phyloP scores from a whole-genome alignment of 2,329 filamentous ascomycete species.

The Alternaria sp. region DNA sequence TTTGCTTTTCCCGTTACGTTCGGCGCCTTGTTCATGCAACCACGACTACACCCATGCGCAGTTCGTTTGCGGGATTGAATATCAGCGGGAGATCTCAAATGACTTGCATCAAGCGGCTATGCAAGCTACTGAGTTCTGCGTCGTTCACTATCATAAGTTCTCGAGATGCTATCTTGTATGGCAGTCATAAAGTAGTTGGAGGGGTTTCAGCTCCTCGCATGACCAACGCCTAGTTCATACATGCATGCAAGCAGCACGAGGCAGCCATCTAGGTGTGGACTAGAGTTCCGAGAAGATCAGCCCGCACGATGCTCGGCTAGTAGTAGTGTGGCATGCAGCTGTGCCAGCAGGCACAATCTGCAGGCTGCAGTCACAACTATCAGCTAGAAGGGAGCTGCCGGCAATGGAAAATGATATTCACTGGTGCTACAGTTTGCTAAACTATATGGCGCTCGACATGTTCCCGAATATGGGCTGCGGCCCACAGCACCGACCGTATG shows the following conservation, averaged over 20 bases:
- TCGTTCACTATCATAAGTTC: not conserved
- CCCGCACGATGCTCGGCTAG: conserved; percentile 3
- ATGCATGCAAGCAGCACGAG: conserved; percentile 16
- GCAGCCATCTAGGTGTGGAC: conserved; percentile 7
- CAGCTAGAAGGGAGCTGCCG: conserved; percentile 11
- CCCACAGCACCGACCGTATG: conserved; percentile 2
- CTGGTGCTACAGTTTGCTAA: not conserved
- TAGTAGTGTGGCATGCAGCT: conserved; percentile 12
- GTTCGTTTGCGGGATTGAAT: not conserved
- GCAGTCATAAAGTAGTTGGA: not conserved
- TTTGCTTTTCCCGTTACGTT: conserved; percentile 16
- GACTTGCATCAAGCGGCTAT: not conserved
- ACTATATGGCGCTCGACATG: conserved; percentile 1
- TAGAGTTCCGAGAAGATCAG: conserved; percentile 10
- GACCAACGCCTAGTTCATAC: conserved; percentile 8
- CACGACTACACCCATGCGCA: conserved; percentile 1
- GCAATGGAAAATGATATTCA: not conserved
- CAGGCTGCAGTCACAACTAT: conserved; percentile 2
- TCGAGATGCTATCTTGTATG: not conserved
- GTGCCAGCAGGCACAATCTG: conserved; percentile 7
- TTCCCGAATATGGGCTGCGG: conserved; percentile 5
- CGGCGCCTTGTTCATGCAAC: conserved; percentile 10
- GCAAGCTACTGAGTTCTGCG: not conserved
- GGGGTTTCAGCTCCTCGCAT: conserved; percentile 2
- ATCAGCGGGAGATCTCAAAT: not conserved